Evolutionary conservation across 2,329 filamentous ascomycete genomes (phyloP), one percentile per base, ranked within the genome.

Genomic region (Sclerotinia borealis): DNA sequence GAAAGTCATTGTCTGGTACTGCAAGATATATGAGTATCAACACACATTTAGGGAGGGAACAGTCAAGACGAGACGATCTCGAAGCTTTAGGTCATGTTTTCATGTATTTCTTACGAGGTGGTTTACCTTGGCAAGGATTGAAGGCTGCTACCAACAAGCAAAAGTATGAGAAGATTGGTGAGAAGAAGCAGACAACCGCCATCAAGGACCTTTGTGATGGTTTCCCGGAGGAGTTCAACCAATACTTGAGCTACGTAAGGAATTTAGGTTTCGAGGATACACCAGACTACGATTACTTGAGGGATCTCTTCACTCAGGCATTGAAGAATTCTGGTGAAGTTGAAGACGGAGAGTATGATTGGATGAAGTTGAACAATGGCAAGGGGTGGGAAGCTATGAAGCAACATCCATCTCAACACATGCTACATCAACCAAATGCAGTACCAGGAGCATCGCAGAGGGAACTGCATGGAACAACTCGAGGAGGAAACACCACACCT

Each of bases 11-110:
- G 65, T 98, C 93, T 4, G 95, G 95, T 67, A 99, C 95, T 64
- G 95, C 95, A 67, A 86, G 95, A 76, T 99, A 99, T 79, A 98
- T 98, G 95, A 96, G 92, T 80, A 98, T 99, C 85, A 99, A 99
- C 79, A 99, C 95, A 63, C 95, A 99, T 82, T 79, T 98, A 69
- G 95, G 95, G 61, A 88, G 95, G 65, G 95, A 99, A 76, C 95
- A 99, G 77, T 98, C 93, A 64, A 88, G 95, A 75, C 85, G 95
- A 78, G 95, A 99, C 76, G 95, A 99, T 76, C 82, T 99, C 65
- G 95, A 99, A 79, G 95, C 95, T 17, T 79, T 90, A 15, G 87
- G 87, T 25, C 87, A 90, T 73, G 86, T 90, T 47, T 89, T 90
- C 76, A 86, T 90, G 81, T 90, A 90, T 76, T 90, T 90, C 76